Base-by-base conservation (phyloP, 2,329 filamentous ascomycete species). In the Colletotrichum sidae region DNA sequence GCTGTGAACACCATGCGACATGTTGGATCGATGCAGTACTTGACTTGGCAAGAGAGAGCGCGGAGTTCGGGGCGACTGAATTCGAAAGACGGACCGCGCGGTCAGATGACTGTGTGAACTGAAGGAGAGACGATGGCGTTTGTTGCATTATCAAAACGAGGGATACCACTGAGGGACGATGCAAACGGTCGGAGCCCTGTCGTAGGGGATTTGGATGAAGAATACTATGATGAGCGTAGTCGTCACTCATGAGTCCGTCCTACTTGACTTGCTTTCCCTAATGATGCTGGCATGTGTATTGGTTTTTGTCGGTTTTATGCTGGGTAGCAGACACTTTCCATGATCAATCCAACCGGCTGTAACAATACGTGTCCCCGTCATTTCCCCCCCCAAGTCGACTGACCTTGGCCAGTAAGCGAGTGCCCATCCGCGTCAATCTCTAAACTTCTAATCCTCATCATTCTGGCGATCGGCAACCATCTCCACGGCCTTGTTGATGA, bases 391-490 rank as follows among this genome's bases (percentile, higher is more conserved):
- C 39, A 10, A 42, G 39, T n/a, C 39, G 39, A n/a, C 39, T 42
- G 10, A 42, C 39, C 13, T 42, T 1, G 25, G 42, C 46, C 12
- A 34, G 15, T 8, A 49, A 49, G 15, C 46, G 34, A 49, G 35
- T 47, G 35, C 25, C 38, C 34, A 39, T 15, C 37, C 39, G 7
- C 8, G 12, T 45, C 41, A n/a, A 37, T 8, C 8, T 9, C 13
- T 5, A 41, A n/a, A 25, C 15, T 41, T 41, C 69, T 75, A 84
- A 66, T 86, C 83, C 71, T 85, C 83, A 55, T 86, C 83, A 10
- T 82, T 80, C 42, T 84, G 79, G 72, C 84, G 85, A 65, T 85
- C 83, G 4, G 81, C 81, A 3, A 85, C 81, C 75, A 82, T 79
- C 65, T 85, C 82, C 68, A 81, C 83, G 34, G 79, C 76, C 34